A percentile compares a stretch with the other conserved stretches of the same genome.
These are phyloP conservation scores for Calonectria pteridis DNA, from an alignment of 2,329 filamentous ascomycete species.

Conservation along the genomic window DNA sequence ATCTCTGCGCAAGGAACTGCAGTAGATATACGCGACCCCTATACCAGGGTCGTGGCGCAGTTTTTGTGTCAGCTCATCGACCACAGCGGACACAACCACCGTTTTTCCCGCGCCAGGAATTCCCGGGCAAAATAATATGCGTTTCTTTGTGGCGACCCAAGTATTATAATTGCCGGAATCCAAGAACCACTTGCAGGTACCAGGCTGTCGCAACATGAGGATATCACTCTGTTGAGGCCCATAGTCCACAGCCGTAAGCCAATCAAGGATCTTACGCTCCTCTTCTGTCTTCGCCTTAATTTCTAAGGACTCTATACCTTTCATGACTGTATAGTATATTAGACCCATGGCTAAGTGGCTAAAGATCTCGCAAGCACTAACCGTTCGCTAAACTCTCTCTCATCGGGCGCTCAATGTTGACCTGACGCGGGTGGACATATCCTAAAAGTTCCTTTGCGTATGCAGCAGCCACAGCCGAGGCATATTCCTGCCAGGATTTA, in stretches of 20 bases:
- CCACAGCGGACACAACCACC: neutral
- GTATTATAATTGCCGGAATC: constrained; percentile 46
- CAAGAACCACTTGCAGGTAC: constrained; percentile 58
- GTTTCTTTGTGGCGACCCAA: constrained; percentile 46
- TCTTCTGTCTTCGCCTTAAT: too few species aligned
- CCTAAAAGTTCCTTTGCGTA: neutral
- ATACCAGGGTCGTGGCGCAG: too few species aligned
- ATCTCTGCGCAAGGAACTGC: neutral
- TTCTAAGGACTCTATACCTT: too few species aligned
- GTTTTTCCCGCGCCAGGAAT: neutral
- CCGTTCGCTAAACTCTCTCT: too few species aligned
- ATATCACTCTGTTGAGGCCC: constrained; percentile 52
- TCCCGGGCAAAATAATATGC: constrained; percentile 55
- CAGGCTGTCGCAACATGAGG: too few species aligned
- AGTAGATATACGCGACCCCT: neutral
- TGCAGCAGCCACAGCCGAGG: neutral
- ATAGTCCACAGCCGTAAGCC: constrained; percentile 48
- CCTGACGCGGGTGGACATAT: neutral
- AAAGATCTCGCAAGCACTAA: too few species aligned
- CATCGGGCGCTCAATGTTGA: neutral
- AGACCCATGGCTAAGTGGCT: too few species aligned
- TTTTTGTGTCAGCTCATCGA: neutral
- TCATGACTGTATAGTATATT: neutral
- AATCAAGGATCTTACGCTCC: neutral
- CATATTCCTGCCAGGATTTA: neutral